Evolutionary conservation across 148 eudicot species (phyloP), one percentile per base, ranked within the genome.

Genomic region (Camellia sinensis): DNA sequence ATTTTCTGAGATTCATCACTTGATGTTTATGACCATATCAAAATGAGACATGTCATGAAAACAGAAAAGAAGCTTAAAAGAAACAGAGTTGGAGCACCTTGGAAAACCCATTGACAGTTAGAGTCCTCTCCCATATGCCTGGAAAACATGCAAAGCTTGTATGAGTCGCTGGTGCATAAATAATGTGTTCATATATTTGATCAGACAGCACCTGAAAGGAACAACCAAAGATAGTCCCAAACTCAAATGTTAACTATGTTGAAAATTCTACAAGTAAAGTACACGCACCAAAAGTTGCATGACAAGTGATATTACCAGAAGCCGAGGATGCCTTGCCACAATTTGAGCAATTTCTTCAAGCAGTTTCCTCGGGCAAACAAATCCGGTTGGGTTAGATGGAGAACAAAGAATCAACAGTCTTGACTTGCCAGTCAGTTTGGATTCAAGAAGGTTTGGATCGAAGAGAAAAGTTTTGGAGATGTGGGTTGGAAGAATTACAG

Each of bases 121-220:
- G 83, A 67, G 99, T 95, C 85, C 99, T 90, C 29, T 92, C 97
- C 97, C 97, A 92, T 98, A 95, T 95, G 88, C 99, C 99, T 0
- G 97, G 99, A 84, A 95, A 87, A 81, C 97, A 91, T 81, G 99
- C 99, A 89, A 95, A 95, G 91, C 99, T 95, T 78, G 98, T 93
- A 86, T 95, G 99, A 54, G 87, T 89, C 41, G 99, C 97, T 56
- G 99, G 99, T 75, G 93, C 85, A 86, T 93, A 95, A 60, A 95
- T 93, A 59, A 95, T 93, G 85, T 95, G 99, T 72, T 95, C 99
- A 76, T 95, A 95, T 57, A 93, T 95, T 86, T 95, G 98, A 87
- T 95, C 99, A 80, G 95, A 93, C 74, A 95, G 54, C 50, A 95
- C 99, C 99, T 95, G 86, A 73, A 75, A 45, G 70, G 60, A 80